Evolutionary conservation across 108 stramenopile genomes (phyloP), one percentile per base, ranked within the genome.

Genomic region (Skeletonema tropicum): DNA sequence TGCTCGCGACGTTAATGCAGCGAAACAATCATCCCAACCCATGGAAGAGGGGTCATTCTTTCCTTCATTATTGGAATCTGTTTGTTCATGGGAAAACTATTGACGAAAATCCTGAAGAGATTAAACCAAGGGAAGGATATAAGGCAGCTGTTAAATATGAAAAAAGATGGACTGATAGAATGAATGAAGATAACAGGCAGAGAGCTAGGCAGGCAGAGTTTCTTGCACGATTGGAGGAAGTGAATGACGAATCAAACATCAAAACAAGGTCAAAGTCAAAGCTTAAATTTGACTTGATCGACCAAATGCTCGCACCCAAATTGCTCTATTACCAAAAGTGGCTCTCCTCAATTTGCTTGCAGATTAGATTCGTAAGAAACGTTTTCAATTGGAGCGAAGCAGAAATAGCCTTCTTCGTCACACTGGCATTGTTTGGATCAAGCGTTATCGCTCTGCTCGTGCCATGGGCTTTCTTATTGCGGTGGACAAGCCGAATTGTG

Each of bases 1-100:
- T 95, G 87, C 64, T 93, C 41, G 91, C 91, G 3, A 87, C 82
- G 33, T 83, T 84, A 73, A 81, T 72, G 7, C 63, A 71, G 5
- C 83, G 89, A 38, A 66, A 77, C 8, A 69, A 83, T 10, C 86
- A 90, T 70, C 94, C 94, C 39, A 89, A 83, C n/a, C 92, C 89
- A 4, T 95, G 92, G 92, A 55, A 74, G 13, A 63, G 80, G 39
- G 87, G 90, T 31, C 85, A 73, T 33, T 86, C 90, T 0, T 88
- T 92, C 57, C 35, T 75, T 23, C 68, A 92, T 33, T 90, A 85
- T 59, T 60, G 87, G 30, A 66, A 85, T 26, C 79, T 90, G 8
- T 49, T 83, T 11, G 26, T 75, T 1, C 23, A 63, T 25, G 85
- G 81, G 52, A 59, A 74, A 12, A 70, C 80, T 19, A 52, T 39